Conservation (phyloP, 2,329 filamentous ascomycete genomes). For the Dryadomyces quercivorus region DNA sequence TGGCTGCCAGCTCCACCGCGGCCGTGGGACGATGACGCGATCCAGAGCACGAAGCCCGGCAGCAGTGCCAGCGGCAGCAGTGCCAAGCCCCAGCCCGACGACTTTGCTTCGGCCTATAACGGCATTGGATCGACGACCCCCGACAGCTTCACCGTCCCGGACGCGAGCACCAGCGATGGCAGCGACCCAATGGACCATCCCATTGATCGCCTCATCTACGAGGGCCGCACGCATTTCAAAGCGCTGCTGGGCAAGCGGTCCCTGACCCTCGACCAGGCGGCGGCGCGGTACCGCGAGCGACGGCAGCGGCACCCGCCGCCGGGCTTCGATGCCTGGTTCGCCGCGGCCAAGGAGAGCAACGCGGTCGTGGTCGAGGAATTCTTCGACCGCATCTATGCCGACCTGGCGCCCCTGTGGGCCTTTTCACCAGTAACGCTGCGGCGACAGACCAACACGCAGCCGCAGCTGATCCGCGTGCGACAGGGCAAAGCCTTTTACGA, state of each 20-base stretch:
- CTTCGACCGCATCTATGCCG: slow-evolving; percentile 41
- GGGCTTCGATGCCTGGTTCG: slow-evolving; percentile 33
- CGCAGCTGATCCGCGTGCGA: slow-evolving; percentile 33
- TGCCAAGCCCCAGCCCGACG: not conserved
- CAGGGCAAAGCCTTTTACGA: slow-evolving; percentile 25
- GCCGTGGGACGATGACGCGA: not conserved
- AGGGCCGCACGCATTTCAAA: slow-evolving; percentile 24
- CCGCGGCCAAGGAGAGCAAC: slow-evolving; percentile 26
- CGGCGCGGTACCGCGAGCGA: slow-evolving; percentile 29
- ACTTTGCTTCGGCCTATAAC: not conserved
- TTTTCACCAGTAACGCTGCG: slow-evolving; percentile 24
- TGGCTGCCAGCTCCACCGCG: slow-evolving; percentile 1
- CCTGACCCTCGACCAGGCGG: slow-evolving; percentile 29
- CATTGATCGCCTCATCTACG: slow-evolving; percentile 32
- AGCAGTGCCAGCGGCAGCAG: not conserved
- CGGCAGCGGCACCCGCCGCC: slow-evolving; percentile 35
- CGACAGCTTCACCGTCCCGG: not conserved
- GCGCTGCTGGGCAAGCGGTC: slow-evolving; percentile 28
- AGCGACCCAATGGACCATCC: slow-evolving; percentile 21
- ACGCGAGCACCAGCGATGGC: not conserved
- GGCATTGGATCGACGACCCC: not conserved
- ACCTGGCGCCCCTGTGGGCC: slow-evolving; percentile 41
- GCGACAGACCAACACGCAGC: slow-evolving; percentile 26
- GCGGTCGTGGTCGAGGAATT: slow-evolving; percentile 33
- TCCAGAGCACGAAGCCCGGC: not conserved